Evolutionary conservation across 1,284 basidiomycete species (phyloP).

Genomic region (Ustilago shanxiensis): DNA sequence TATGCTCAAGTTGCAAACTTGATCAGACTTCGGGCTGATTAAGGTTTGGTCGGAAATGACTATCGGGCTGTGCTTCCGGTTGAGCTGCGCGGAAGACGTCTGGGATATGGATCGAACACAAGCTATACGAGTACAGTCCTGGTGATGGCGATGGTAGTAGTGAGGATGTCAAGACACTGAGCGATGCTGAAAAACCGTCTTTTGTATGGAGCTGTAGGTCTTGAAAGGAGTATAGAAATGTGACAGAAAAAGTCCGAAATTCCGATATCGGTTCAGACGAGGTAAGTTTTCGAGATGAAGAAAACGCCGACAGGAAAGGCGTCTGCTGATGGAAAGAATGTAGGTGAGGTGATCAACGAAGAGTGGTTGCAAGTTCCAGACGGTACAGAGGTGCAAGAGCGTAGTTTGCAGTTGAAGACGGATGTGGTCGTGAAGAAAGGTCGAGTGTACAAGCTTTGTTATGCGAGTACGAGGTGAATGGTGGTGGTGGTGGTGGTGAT

Average conservation of each 20-base stretch:
- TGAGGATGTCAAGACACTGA: neutral
- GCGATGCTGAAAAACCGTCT: neutral
- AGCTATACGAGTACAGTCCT: neutral
- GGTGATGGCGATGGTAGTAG: neutral
- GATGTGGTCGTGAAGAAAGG: constrained; percentile 30
- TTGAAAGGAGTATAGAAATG: neutral
- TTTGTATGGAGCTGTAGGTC: neutral
- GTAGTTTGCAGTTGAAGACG: constrained; percentile 1
- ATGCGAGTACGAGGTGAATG: constrained; percentile 6
- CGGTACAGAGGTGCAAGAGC: neutral
- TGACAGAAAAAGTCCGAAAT: neutral
- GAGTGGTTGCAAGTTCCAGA: too few relatives aligned
- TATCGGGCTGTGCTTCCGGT: neutral
- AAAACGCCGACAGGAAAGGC: neutral
- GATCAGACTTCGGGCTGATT: neutral
- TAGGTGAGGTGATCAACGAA: neutral
- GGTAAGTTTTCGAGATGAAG: neutral
- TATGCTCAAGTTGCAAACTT: neutral
- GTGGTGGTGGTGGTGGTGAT: constrained; percentile 1
- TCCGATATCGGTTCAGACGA: neutral
- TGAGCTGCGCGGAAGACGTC: neutral
- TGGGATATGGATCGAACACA: neutral
- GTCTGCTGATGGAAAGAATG: neutral
- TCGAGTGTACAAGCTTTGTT: constrained; percentile 5
- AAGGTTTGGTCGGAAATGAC: neutral